Evolutionary conservation across 441 rosid genomes (phyloP), one percentile per base, ranked within the genome.

Genomic region (Breynia disticha): DNA sequence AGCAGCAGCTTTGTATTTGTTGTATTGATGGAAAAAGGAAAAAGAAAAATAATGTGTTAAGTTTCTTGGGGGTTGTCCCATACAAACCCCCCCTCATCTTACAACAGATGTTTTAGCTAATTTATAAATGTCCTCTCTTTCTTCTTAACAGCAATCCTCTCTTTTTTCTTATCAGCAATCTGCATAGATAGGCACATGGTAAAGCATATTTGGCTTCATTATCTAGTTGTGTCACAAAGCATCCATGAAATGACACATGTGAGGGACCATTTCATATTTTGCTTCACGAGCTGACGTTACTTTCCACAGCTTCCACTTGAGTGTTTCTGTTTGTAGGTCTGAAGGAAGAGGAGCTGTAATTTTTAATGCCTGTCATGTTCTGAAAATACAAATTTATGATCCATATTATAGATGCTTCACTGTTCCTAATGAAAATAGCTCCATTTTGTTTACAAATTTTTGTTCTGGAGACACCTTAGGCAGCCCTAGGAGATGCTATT

Each of bases 271-370:
- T 5, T 28, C 35, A 28, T 1, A 9, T 28, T 28, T 9, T 28
- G 35, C 35, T 28, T 28, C 35, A 28, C 35, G 8, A 28, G 35
- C 35, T 28, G 4, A 3, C 35, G 8, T 28, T 28, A 28, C 44
- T 41, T 41, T 15, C 7, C 7, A 7, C 3, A 41, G 32, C 53
- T 19, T 19, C n/a, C 8, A 22, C 19, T 73, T 48, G 55, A 78
- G 76, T 22, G 63, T 65, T 16, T 56, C 59, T 37, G 78, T 79
- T 70, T 61, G 75, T 41, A 90, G 83, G 44, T 64, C 39, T 12
- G 77, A 38, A 48, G 88, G 88, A 45, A 83, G 73, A 3, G 85
- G 86, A 1, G 96, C 96, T 16, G 64, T 63, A 37, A 90, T 59
- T 53, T 65, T 69, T 16, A 83, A 53, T 24, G 58, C 78, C 96